These are phyloP conservation scores for Alectoria sarmentosa DNA, from an alignment of 495 filamentous ascomycete species.

Conservation along the genomic window DNA sequence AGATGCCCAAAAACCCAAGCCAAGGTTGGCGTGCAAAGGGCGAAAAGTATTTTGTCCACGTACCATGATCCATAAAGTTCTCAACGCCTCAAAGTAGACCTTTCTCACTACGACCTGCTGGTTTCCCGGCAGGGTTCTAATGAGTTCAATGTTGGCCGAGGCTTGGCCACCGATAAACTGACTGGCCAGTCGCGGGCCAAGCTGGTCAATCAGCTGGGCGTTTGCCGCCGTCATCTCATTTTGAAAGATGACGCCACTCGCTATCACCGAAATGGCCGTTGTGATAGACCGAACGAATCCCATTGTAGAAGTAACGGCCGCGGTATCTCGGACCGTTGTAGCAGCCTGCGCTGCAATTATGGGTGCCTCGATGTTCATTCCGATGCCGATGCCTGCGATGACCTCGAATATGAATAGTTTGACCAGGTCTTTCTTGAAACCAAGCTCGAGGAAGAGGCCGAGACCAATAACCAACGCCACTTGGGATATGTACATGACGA, in stretches of 20 bases:
- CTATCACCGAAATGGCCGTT: conserved; percentile 17
- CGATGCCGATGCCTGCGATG: conserved; percentile 49
- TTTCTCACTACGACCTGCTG: too few relatives aligned
- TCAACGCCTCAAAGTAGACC: too few relatives aligned
- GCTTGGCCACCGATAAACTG: too few relatives aligned
- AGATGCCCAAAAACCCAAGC: too few relatives aligned
- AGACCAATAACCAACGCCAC: conserved; percentile 41
- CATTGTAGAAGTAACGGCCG: conserved; percentile 67
- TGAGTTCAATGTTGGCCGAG: too few relatives aligned
- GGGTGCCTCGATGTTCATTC: conserved; percentile 49
- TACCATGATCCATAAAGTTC: too few relatives aligned
- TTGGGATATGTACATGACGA: conserved; percentile 45
- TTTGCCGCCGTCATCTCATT: conserved; percentile 22
- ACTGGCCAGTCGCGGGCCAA: too few relatives aligned
- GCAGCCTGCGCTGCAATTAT: conserved; percentile 70
- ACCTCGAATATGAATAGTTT: conserved; percentile 52
- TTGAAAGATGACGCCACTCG: conserved; percentile 63
- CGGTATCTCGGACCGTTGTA: conserved; percentile 61
- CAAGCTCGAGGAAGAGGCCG: conserved; percentile 45
- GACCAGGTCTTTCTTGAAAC: conserved; percentile 33
- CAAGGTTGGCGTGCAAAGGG: too few relatives aligned
- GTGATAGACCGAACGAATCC: conserved; percentile 67
- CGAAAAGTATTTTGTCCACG: too few relatives aligned
- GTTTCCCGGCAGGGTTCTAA: too few relatives aligned
- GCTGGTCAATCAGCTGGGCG: too few relatives aligned